Percentiles rank a stretch among this genome's conserved stretches.
phyloP scores from a whole-genome alignment of 805 yeast species.

The Starmerella kuoi region DNA sequence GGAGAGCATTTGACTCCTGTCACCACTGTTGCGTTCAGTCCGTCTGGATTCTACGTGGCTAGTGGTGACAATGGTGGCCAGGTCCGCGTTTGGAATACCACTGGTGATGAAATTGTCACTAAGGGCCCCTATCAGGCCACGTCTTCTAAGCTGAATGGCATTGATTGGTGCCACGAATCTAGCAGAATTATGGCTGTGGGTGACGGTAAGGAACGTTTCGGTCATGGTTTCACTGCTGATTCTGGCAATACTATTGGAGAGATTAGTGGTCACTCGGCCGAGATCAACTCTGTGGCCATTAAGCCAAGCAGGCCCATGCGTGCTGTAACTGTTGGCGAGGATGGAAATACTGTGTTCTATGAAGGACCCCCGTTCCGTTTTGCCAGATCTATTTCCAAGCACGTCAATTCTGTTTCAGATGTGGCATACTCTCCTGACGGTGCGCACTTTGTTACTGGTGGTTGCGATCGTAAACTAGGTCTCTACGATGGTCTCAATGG shows the following conservation, averaged over 20 bases:
- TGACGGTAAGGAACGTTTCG: slow-evolving; percentile 80
- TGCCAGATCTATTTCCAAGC: slow-evolving; percentile 56
- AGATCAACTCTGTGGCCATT: slow-evolving; percentile 71
- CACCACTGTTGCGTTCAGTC: slow-evolving; percentile 76
- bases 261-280: slow-evolving; percentile 79
- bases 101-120: slow-evolving; percentile 37
- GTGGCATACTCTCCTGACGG: slow-evolving; percentile 79
- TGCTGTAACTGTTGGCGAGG: slow-evolving; percentile 88
- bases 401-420: slow-evolving; percentile 66
- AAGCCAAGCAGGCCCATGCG: slow-evolving; percentile 81
- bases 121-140: slow-evolving; percentile 75
- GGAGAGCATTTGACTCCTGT: slow-evolving; percentile 57
- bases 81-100: slow-evolving; percentile 61
- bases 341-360: slow-evolving; percentile 67
- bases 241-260: slow-evolving; percentile 97
- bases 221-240: slow-evolving; percentile 87
- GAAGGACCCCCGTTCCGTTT: slow-evolving; percentile 94
- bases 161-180: slow-evolving; percentile 88
- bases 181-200: slow-evolving; percentile 87
- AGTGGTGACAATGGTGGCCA: slow-evolving; percentile 87
- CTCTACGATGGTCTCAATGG: slow-evolving; percentile 84
- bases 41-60: slow-evolving; percentile 81
- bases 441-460: slow-evolving; percentile 58
- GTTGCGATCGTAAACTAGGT: slow-evolving; percentile 67
- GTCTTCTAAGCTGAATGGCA: slow-evolving; percentile 66